Evolutionary conservation across 1,284 basidiomycete genomes (phyloP).

Genomic region (Ceratobasidium sp.): DNA sequence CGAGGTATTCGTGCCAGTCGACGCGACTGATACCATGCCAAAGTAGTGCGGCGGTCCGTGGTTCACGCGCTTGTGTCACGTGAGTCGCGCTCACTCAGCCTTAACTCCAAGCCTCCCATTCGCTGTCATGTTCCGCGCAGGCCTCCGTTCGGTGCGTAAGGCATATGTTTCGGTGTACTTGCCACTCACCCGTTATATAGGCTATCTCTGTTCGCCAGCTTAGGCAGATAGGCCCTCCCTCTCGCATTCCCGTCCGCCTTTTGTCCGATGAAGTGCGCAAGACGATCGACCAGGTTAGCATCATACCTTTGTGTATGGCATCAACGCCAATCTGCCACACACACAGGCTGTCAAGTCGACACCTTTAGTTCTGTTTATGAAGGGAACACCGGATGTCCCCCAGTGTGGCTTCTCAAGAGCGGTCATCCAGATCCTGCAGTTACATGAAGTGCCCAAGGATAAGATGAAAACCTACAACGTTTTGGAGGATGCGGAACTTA

Average conservation of each 20-base stretch:
- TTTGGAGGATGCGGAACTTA: constrained; percentile 85
- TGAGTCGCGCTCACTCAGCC: constrained; percentile 4
- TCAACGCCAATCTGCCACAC: constrained; percentile 9
- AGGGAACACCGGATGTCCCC: constrained; percentile 79
- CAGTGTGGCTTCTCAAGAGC: constrained; percentile 94
- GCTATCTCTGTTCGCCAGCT: constrained; percentile 26
- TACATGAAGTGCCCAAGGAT: constrained; percentile 84
- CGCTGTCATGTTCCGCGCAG: constrained; percentile 30
- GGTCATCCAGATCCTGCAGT: constrained; percentile 89
- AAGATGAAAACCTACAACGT: constrained; percentile 93
- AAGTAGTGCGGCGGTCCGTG: constrained; percentile 21
- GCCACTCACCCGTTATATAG: neutral
- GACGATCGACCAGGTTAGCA: constrained; percentile 61
- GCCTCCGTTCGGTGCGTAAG: constrained; percentile 15
- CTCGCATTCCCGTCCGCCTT: constrained; percentile 54
- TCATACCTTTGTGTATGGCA: neutral
- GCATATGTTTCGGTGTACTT: neutral
- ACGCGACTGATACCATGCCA: constrained; percentile 7
- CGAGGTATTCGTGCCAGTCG: neutral
- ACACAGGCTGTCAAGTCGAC: constrained; percentile 72
- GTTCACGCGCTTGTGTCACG: constrained; percentile 30
- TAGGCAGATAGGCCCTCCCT: constrained; percentile 52
- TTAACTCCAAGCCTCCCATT: neutral
- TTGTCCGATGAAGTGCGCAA: constrained; percentile 60
- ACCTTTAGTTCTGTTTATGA: constrained; percentile 95